Conservation (phyloP, 2,329 filamentous ascomycete genomes). For the Colletotrichum viniferum region DNA sequence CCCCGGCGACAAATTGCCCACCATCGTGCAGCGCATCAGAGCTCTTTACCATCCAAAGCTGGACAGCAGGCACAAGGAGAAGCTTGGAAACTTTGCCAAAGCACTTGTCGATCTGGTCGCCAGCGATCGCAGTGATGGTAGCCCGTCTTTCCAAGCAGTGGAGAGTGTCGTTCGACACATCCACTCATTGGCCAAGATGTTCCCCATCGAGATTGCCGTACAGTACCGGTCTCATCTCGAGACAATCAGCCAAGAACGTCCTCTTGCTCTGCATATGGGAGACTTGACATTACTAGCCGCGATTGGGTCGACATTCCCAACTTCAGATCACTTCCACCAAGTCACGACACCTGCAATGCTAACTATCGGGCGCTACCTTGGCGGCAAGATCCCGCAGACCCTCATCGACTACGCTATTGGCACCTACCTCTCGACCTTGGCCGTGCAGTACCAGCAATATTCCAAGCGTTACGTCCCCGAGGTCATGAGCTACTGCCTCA, state of each 20-base stretch:
- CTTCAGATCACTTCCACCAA: constrained; percentile 96
- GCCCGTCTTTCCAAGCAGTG: constrained; percentile 67
- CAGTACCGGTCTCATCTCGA: constrained; percentile 78
- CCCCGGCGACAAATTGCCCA: constrained; percentile 69
- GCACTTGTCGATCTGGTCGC: constrained; percentile 68
- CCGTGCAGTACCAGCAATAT: constrained; percentile 80
- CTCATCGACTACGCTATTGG: constrained; percentile 74
- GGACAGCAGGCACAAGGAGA: constrained; percentile 82
- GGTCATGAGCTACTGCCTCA: constrained; percentile 79
- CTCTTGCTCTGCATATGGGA: constrained; percentile 62
- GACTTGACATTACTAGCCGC: constrained; percentile 86
- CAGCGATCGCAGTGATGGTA: constrained; percentile 37
- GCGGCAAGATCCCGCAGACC: constrained; percentile 71
- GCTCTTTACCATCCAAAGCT: constrained; percentile 92
- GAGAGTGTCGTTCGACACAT: constrained; percentile 88
- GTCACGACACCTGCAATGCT: constrained; percentile 91
- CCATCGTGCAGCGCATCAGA: constrained; percentile 86
- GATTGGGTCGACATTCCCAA: constrained; percentile 85
- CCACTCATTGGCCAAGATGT: constrained; percentile 89
- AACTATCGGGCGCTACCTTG: constrained; percentile 82
- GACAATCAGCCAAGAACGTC: constrained; percentile 53
- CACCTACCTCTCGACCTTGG: constrained; percentile 78
- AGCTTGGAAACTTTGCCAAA: constrained; percentile 71
- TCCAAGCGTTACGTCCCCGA: constrained; percentile 92
- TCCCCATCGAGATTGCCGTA: constrained; percentile 76